Evolutionary conservation across 805 yeast genomes (phyloP).

Genomic region (Suhomyces prunicola): DNA sequence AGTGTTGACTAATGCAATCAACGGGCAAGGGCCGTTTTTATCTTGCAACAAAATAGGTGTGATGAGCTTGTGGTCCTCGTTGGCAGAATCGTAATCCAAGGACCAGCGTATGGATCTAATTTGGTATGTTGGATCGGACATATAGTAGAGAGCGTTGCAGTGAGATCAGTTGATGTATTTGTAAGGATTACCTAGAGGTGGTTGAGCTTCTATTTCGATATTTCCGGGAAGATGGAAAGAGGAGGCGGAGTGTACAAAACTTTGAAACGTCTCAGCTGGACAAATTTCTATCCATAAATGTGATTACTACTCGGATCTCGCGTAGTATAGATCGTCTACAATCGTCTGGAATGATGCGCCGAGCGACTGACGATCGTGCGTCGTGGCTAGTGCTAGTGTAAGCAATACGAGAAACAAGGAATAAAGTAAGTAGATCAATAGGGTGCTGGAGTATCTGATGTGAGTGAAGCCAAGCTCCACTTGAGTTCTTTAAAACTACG

Average conservation of each 20-base stretch:
- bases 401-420: background rate
- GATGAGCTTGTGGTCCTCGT: conserved; percentile 26
- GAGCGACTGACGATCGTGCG: background rate
- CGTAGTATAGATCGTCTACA: background rate
- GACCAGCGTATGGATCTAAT: conserved; percentile 33
- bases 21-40: conserved; percentile 83
- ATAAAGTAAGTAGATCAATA: background rate
- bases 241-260: background rate
- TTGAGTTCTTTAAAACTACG: background rate
- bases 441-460: background rate
- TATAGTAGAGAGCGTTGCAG: background rate
- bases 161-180: background rate
- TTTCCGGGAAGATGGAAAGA: background rate
- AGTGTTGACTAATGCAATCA: conserved; percentile 73
- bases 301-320: background rate
- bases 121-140: conserved; percentile 6
- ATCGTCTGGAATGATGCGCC: background rate
- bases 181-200: background rate
- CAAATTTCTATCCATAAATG: background rate
- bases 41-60: conserved; percentile 72
- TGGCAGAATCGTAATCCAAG: conserved; percentile 11
- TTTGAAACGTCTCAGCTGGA: background rate
- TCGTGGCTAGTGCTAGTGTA: background rate
- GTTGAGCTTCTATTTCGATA: background rate
- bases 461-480: background rate